Base-by-base conservation (phyloP, 345 rosid species). In the Boechera divaricarpa region DNA sequence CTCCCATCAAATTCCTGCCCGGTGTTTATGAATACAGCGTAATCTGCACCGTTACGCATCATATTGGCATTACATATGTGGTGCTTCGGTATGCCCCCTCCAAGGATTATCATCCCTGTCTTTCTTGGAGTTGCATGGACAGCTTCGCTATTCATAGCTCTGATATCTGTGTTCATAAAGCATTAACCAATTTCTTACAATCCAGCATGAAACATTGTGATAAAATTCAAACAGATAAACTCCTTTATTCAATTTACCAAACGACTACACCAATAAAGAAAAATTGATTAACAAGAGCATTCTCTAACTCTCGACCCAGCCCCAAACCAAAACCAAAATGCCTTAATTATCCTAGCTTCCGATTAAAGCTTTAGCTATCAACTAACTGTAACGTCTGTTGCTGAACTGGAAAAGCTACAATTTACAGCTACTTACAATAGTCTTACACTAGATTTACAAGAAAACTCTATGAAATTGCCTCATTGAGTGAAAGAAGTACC, bases 1-100 rank as follows among this genome's bases (percentile, higher is more conserved):
- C 98, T 95, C 55, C 98, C 99, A 75, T 95, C 99, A 83, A 85
- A 95, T 79, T 95, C 99, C 69, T 91, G 97, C 13, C 92, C 97
- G 0, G 99, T 95, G 73, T 93, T 92, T 77, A 95, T 90, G 69
- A 87, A 95, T 21, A 92, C 91, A 63, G 98, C 93, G 81, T 87
- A 90, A 81, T 90, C 96, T 0, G 96, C 90, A 74, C 98, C 98
- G 73, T 90, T 92, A 47, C 94, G 90, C 98, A 92, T 90, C 98
- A 95, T 91, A 78, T 89, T 95, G 69, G 99, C 99, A 73, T 95
- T 92, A 83, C 96, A 92, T 57, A 95, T 91, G 76, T 95, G 99
- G 82, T 95, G 99, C 84, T 95, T 95, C 0, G 96, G 97, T 64
- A 93, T 67, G 5, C 98, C 98, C 1, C 99, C 98, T 77, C 97